These are phyloP conservation scores for Salvia splendens DNA, from an alignment of 257 asterid species.

Conservation along the genomic window DNA sequence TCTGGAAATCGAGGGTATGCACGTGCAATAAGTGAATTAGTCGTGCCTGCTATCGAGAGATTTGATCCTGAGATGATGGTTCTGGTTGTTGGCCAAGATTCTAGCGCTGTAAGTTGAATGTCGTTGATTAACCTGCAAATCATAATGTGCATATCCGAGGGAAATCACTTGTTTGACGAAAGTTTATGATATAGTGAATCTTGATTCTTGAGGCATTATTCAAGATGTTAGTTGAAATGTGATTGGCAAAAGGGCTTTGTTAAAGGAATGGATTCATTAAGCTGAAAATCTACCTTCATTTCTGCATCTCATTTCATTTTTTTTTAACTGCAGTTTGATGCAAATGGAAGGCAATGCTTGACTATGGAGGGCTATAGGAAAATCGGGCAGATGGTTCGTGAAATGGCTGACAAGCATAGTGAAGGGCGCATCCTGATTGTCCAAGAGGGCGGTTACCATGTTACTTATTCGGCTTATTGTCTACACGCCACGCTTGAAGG, in stretches of 20 bases:
- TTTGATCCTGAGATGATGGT: conserved; percentile 75
- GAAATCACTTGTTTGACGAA: no score
- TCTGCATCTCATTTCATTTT: not conserved
- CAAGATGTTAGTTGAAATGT: no score
- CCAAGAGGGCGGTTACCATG: conserved; percentile 97
- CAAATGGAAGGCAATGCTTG: conserved; percentile 95
- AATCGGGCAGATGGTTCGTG: conserved; percentile 61
- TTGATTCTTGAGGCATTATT: no score
- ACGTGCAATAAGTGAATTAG: conserved; percentile 60
- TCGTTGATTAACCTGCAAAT: not conserved
- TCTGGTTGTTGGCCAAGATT: conserved; percentile 87
- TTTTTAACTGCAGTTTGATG: conserved; percentile 69
- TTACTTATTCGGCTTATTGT: conserved; percentile 88
- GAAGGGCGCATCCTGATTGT: conserved; percentile 70
- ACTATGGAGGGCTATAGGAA: conserved; percentile 85
- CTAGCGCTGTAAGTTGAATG: conserved; percentile 77
- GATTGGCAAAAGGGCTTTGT: no score
- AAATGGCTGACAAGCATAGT: conserved; percentile 59
- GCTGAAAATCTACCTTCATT: not conserved
- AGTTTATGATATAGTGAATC: no score
- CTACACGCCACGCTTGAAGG: conserved; percentile 89
- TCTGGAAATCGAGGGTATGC: conserved; percentile 79
- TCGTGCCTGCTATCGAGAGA: conserved; percentile 62
- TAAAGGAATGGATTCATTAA: not conserved
- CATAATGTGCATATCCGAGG: no score